Evolutionary conservation across 2,329 filamentous ascomycete species (phyloP).

Genomic region (Dothideomycetes sp.): DNA sequence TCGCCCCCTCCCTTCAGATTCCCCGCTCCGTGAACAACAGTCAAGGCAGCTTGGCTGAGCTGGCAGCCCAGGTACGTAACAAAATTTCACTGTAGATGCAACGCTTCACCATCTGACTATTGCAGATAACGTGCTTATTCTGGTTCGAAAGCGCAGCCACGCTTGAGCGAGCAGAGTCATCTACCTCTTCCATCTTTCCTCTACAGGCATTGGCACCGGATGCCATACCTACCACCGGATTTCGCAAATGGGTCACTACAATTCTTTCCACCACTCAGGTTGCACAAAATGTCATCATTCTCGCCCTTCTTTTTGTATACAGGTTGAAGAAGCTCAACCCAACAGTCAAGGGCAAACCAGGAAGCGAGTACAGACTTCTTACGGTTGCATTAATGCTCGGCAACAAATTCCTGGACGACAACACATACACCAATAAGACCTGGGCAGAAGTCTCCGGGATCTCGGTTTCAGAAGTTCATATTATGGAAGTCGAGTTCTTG

Average conservation of each 20-base stretch:
- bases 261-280: conserved; percentile 92
- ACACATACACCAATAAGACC: conserved; percentile 98
- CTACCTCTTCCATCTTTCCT: conserved; percentile 11
- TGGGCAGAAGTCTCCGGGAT: conserved; percentile 98
- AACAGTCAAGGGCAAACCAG: conserved; percentile 76
- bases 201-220: conserved; percentile 52
- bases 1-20: conserved; percentile 51
- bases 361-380: conserved; percentile 84
- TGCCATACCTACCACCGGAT: conserved; percentile 66
- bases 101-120: conserved; percentile 11
- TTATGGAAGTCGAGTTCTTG: conserved; percentile 99
- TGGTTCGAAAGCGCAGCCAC: conserved; percentile 91
- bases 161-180: conserved; percentile 60
- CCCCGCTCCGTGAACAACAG: conserved; percentile 64
- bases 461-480: conserved; percentile 85
- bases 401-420: conserved; percentile 98
- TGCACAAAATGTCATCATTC: conserved; percentile 83
- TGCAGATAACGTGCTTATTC: conserved; percentile 85
- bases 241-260: conserved; percentile 86
- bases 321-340: conserved; percentile 84
- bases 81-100: background rate
- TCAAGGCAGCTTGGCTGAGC: conserved; percentile 68
- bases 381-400: conserved; percentile 95
- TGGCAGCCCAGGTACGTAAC: conserved; percentile 62
- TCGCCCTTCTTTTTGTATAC: conserved; percentile 88